A percentile compares a stretch with the other conserved stretches of the same genome.
Evolutionary conservation across 768 basidiomycete genomes (phyloP).

Genomic region (Gyrodon lividus): DNA sequence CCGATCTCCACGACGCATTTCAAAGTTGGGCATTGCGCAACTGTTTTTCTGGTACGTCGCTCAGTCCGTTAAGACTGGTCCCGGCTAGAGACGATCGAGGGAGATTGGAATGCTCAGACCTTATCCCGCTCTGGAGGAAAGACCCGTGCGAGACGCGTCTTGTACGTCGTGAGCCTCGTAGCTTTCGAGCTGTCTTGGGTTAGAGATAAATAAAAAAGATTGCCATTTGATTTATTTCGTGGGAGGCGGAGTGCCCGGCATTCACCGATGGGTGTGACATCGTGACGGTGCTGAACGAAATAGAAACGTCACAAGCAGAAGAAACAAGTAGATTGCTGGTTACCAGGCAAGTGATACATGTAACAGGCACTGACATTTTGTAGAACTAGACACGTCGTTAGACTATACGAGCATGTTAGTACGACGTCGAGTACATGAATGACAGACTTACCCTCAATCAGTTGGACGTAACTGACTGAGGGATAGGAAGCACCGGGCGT

Average conservation of each 20-base stretch:
- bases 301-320: too few species aligned
- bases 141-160: conserved; percentile 13
- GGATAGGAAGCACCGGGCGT: too few species aligned
- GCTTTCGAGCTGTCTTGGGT: conserved; percentile 29
- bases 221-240: conserved; percentile 15
- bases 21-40: conserved; percentile 22
- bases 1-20: conserved; percentile 30
- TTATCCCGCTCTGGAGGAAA: conserved; percentile 32
- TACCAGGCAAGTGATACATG: too few species aligned
- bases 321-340: too few species aligned
- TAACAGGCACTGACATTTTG: too few species aligned
- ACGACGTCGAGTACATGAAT: too few species aligned
- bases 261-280: conserved; percentile 8
- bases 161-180: conserved; percentile 30
- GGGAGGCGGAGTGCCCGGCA: conserved; percentile 1
- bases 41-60: conserved; percentile 32
- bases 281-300: too few species aligned
- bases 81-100: conserved; percentile 30
- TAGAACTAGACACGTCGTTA: too few species aligned
- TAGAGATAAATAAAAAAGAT: background rate
- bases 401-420: too few species aligned
- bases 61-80: conserved; percentile 26
- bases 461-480: too few species aligned
- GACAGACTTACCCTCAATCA: too few species aligned
- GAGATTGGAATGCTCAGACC: conserved; percentile 32